A percentile compares a stretch with the other conserved stretches of the same genome.
Conservation (phyloP, 2,329 filamentous ascomycete species). For the Diaporthe citri region DNA sequence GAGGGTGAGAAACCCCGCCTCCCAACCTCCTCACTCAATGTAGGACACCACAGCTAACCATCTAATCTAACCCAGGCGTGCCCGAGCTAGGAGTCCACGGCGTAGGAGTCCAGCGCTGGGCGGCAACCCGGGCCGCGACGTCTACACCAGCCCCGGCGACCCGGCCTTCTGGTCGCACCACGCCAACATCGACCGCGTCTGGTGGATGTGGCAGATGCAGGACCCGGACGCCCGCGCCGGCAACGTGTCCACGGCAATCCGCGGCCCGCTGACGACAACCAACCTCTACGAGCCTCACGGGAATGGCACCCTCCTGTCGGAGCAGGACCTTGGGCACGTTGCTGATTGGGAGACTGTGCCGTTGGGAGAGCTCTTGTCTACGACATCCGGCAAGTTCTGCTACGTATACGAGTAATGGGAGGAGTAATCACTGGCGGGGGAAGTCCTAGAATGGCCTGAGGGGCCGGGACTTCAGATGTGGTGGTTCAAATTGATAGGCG, state of each 20-base stretch:
- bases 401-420: constrained; percentile 35
- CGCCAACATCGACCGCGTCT: constrained; percentile 36
- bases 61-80: background rate
- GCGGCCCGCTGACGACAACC: constrained; percentile 6
- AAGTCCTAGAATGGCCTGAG: no score
- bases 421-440: background rate
- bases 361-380: constrained; percentile 34
- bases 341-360: constrained; percentile 1
- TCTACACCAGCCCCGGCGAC: constrained; percentile 33
- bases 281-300: constrained; percentile 18
- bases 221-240: constrained; percentile 47
- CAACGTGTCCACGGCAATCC: constrained; percentile 27
- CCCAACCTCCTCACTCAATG: background rate
- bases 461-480: background rate
- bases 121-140: constrained; percentile 44
- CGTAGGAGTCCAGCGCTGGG: constrained; percentile 47
- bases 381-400: constrained; percentile 36
- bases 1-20: background rate
- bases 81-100: constrained; percentile 45
- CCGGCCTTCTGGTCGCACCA: constrained; percentile 38
- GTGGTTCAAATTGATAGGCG: background rate
- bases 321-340: constrained; percentile 17
- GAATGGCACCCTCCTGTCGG: constrained; percentile 1
- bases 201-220: constrained; percentile 41
- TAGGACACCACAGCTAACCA: constrained; percentile 29